Evolutionary conservation across 139 green algal genomes (phyloP), one percentile per base, ranked within the genome.

Genomic region (Zygnema circumcarinatum): DNA sequence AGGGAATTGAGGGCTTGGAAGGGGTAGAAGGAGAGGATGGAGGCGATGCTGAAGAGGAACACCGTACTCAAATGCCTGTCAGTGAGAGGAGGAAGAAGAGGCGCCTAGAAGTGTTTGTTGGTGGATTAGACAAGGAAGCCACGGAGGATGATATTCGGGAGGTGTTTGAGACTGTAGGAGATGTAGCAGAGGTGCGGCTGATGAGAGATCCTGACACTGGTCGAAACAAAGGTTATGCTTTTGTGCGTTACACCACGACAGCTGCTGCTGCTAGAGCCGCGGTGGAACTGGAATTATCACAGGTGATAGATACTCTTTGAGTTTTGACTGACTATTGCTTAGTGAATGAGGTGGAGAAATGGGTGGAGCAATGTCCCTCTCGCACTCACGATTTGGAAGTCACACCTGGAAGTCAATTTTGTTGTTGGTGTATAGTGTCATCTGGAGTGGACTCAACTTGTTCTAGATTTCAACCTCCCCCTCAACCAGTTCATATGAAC

Each of bases 141-240:
- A 84, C 74, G 38, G 83, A 89, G 41, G 76, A 89, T 2, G 83
- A 89, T 33, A 67, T 89, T 1, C 47, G 53, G 76, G 52, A 62
- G 31, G 83, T 89, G 33, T 89, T 89, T 74, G 76, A 33, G 2
- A 54, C 38, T 40, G 83, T 79, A 3, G 83, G 83, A 38, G 38
- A 89, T 38, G 87, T 89, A 2, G 76, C 83, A n/a, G 76, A 89
- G 76, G 79, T 89, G 1, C 74, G 83, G 22, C 83, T 89, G 76
- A 33, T 35, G 31, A 38, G 41, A 1, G 79, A 89, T 67, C 11
- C 35, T 36, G 41, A 39, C 16, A 87, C 83, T 3, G 79, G 79
- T 83, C 22, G 33, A 38, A 90, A 90, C n/a, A 90, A 90, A 67
- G 85, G 79, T 67, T 90, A 89, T 38, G 42, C 38, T 31, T 90